Conservation (phyloP, 371 early-diverging fungal genomes). For the Synchytrium microbalum region DNA sequence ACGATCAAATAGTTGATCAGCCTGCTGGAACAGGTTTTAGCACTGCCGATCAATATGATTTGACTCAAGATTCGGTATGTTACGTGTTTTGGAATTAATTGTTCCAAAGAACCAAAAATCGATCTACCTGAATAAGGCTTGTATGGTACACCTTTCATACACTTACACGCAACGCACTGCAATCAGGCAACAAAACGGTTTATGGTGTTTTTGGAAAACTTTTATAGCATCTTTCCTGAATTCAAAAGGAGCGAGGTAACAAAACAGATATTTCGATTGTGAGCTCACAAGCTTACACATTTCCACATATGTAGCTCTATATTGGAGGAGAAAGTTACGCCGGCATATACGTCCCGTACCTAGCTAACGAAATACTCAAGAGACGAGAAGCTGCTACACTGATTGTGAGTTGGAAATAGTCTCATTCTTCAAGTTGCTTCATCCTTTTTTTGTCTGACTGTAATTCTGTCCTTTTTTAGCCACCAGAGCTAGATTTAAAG, state of each 20-base stretch:
- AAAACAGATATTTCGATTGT: not conserved
- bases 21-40: conserved; percentile 81
- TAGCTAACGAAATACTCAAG: conserved; percentile 47
- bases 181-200: conserved; percentile 48
- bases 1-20: conserved; percentile 61
- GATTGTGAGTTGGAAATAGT: not conserved
- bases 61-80: conserved; percentile 7
- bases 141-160: not conserved
- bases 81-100: not conserved
- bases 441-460: not conserved
- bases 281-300: not conserved
- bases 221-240: conserved; percentile 56
- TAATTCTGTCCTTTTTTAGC: not conserved
- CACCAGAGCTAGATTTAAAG: conserved; percentile 43
- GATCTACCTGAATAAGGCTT: not conserved
- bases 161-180: not conserved
- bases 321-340: conserved; percentile 82
- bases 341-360: conserved; percentile 78
- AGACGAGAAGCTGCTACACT: not conserved
- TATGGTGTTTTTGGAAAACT: conserved; percentile 51
- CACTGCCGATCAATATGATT: conserved; percentile 36
- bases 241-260: conserved; percentile 40
- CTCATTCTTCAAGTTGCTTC: not conserved
- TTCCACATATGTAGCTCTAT: conserved; percentile 43
- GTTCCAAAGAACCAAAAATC: not conserved